Conservation (phyloP, 2,329 filamentous ascomycete genomes). For the Cladosporium sp. region DNA sequence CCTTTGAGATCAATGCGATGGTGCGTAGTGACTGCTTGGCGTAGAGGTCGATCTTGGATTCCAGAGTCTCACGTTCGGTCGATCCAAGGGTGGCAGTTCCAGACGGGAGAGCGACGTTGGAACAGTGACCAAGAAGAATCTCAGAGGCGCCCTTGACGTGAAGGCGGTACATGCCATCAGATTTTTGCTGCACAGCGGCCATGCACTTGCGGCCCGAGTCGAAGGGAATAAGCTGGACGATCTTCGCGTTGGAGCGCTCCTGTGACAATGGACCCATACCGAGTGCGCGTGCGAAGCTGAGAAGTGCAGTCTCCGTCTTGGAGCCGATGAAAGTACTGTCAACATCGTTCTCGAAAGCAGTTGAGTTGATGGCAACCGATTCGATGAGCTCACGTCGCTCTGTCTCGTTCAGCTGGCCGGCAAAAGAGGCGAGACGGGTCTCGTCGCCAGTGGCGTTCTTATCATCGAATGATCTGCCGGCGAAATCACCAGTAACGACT, state of each 20-base stretch:
- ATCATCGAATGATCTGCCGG: constrained; percentile 42
- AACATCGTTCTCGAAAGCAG: constrained; percentile 66
- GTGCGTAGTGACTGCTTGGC: constrained; percentile 79
- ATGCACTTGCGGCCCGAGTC: constrained; percentile 70
- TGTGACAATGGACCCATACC: constrained; percentile 63
- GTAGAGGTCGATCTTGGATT: constrained; percentile 71
- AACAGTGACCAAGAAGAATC: constrained; percentile 51
- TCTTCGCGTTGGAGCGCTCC: constrained; percentile 62
- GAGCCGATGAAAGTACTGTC: constrained; percentile 70
- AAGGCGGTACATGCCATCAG: constrained; percentile 57
- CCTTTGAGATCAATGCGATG: constrained; percentile 79
- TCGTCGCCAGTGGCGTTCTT: constrained; percentile 55
- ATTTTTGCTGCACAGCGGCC: constrained; percentile 61
- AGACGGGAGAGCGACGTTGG: constrained; percentile 58
- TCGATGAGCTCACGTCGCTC: constrained; percentile 60
- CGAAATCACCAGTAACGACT: constrained; percentile 70
- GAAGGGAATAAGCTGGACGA: constrained; percentile 60
- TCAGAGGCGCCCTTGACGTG: constrained; percentile 55
- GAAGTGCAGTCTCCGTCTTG: constrained; percentile 74
- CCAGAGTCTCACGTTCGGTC: constrained; percentile 60
- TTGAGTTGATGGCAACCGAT: constrained; percentile 68
- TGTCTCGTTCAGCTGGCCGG: constrained; percentile 51
- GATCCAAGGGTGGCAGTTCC: constrained; percentile 54
- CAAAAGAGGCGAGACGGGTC: constrained; percentile 54
- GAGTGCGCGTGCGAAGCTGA: constrained; percentile 67